Evolutionary conservation across 148 eudicot species (phyloP).

Genomic region (Cornus suecica): DNA sequence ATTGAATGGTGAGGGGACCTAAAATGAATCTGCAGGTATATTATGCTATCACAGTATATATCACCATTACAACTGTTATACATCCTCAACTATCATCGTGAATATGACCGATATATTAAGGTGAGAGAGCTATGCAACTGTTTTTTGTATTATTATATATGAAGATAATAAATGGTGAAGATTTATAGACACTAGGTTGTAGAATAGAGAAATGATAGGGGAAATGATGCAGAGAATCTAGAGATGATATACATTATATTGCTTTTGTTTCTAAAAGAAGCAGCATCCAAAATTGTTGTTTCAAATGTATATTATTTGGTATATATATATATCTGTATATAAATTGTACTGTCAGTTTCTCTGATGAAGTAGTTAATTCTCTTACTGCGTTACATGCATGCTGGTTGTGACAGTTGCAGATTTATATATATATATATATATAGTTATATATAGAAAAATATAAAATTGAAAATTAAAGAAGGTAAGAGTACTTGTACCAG

Average conservation of each 20-base stretch:
- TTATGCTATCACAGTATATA: neutral
- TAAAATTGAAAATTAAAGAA: neutral
- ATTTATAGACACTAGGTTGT: too few relatives aligned
- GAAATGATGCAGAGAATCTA: neutral
- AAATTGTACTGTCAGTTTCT: neutral
- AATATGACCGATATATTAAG: neutral
- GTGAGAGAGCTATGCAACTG: neutral
- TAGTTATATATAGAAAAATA: too few relatives aligned
- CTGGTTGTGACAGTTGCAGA: neutral
- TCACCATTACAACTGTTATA: slow-evolving; percentile 3
- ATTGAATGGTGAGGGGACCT: neutral
- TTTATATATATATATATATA: too few relatives aligned
- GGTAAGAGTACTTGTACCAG: neutral
- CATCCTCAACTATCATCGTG: neutral
- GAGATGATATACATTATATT: too few relatives aligned
- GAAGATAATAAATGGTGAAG: neutral
- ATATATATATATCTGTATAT: neutral
- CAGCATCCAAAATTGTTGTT: neutral
- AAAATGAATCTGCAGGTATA: slow-evolving; percentile 3
- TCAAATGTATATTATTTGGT: neutral
- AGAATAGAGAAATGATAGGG: neutral
- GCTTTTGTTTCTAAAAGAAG: neutral
- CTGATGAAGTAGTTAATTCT: neutral
- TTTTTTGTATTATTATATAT: too few relatives aligned
- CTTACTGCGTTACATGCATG: neutral